These are phyloP conservation scores for Colletotrichum melonis DNA, from an alignment of 2,329 filamentous ascomycete species.

Conservation along the genomic window DNA sequence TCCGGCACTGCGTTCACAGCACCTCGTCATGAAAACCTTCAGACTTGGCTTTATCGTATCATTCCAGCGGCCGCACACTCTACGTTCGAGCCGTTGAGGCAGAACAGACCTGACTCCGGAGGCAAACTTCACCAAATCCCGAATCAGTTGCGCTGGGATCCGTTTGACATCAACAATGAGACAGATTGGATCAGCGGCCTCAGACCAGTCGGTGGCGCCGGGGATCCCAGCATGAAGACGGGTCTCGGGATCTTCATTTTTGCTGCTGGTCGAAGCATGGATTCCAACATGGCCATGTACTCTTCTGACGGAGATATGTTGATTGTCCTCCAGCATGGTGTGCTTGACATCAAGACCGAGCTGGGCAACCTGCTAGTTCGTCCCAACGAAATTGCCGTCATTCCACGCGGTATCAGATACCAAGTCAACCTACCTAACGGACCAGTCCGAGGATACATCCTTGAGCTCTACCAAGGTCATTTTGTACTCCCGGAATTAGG, in stretches of 20 bases:
- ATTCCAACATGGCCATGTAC: slow-evolving; percentile 75
- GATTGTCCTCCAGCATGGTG: slow-evolving; percentile 74
- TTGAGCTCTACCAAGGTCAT: slow-evolving; percentile 73
- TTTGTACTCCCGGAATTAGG: slow-evolving; percentile 76
- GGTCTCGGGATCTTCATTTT: slow-evolving; percentile 78
- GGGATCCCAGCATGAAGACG: slow-evolving; percentile 76
- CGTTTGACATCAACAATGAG: slow-evolving; percentile 70
- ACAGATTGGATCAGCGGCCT: slow-evolving; percentile 58
- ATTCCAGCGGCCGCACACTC: slow-evolving; percentile 65
- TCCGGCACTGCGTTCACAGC: slow-evolving; percentile 71
- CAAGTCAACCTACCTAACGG: slow-evolving; percentile 68
- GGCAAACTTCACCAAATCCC: slow-evolving; percentile 77
- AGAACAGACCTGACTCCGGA: slow-evolving; percentile 51
- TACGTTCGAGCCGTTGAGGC: slow-evolving; percentile 41
- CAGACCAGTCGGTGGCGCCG: slow-evolving; percentile 74
- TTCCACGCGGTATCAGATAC: slow-evolving; percentile 71
- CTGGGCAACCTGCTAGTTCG: slow-evolving; percentile 70
- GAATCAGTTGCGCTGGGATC: slow-evolving; percentile 87
- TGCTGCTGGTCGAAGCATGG: slow-evolving; percentile 76
- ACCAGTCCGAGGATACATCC: slow-evolving; percentile 73
- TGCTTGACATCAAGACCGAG: slow-evolving; percentile 74
- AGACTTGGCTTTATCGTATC: slow-evolving; percentile 71
- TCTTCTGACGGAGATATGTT: slow-evolving; percentile 76
- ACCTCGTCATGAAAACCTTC: slow-evolving; percentile 67
- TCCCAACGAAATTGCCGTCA: slow-evolving; percentile 73